These are phyloP conservation scores for Apocynum venetum DNA, from an alignment of 257 asterid species.

Conservation along the genomic window DNA sequence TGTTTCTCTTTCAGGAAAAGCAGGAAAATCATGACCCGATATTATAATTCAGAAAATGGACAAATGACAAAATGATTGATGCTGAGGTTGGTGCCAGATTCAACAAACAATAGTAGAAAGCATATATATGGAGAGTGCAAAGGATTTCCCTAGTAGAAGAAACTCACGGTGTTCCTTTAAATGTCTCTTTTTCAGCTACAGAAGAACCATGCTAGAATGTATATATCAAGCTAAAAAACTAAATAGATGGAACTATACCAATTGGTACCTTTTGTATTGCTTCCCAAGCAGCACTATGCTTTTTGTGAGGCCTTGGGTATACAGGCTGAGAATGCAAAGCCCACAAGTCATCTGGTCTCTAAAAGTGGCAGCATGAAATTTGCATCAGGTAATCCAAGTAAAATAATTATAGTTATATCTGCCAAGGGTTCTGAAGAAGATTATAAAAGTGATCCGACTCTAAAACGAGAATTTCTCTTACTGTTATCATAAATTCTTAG, in stretches of 20 bases:
- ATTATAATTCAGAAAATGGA: no score
- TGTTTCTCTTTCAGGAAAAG: neutral
- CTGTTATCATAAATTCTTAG: neutral
- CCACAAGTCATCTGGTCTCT: slow-evolving; percentile 97
- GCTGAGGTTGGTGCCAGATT: neutral
- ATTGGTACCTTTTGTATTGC: slow-evolving; percentile 72
- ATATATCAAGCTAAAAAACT: neutral
- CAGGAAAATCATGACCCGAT: no score
- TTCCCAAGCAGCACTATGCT: slow-evolving; percentile 57
- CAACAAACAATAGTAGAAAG: neutral
- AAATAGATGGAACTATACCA: neutral
- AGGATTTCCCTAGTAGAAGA: neutral
- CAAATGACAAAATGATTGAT: no score
- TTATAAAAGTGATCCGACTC: neutral
- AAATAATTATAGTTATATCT: neutral
- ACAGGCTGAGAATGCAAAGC: slow-evolving; percentile 81
- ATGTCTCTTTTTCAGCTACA: no score
- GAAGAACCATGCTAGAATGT: neutral
- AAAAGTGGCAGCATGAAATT: slow-evolving; percentile 31
- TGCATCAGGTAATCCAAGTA: slow-evolving; percentile 27
- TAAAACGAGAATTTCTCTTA: neutral
- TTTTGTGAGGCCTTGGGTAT: slow-evolving; percentile 78
- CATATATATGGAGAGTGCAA: neutral
- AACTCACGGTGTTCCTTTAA: no score
- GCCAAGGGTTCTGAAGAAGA: neutral